phyloP scores from a whole-genome alignment of 306 rosid genomes.

The Biancaea sappan region DNA sequence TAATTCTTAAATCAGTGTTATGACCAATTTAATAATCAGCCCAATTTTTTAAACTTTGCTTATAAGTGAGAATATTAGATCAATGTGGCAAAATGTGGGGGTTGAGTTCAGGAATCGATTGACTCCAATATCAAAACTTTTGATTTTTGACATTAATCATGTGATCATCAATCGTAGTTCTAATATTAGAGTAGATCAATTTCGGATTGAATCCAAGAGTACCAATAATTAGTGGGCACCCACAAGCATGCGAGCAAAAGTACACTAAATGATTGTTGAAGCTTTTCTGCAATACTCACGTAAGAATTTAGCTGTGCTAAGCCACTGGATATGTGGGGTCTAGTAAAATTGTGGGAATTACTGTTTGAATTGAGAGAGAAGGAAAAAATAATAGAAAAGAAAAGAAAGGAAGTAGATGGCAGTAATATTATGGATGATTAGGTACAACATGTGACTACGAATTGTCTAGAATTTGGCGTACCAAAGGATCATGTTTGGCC shows the following conservation, averaged over 20 bases:
- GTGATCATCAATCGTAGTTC: too few relatives aligned
- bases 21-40: too few relatives aligned
- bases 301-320: neutral
- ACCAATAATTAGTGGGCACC: slow-evolving; percentile 16
- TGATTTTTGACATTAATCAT: too few relatives aligned
- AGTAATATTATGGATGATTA: neutral
- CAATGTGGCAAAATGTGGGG: too few relatives aligned
- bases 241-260: neutral
- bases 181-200: too few relatives aligned
- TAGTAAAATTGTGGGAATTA: neutral
- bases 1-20: too few relatives aligned
- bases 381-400: neutral
- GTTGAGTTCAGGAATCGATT: too few relatives aligned
- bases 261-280: neutral
- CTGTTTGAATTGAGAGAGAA: neutral
- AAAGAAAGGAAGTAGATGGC: neutral
- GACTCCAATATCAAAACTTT: too few relatives aligned
- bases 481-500: slow-evolving; percentile 5
- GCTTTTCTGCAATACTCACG: too few relatives aligned
- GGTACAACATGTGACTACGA: slow-evolving; percentile 5
- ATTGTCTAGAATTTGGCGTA: slow-evolving; percentile 19
- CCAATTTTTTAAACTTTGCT: too few relatives aligned
- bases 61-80: too few relatives aligned
- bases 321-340: neutral
- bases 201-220: neutral